Percentiles rank a stretch among this genome's conserved stretches.
These are phyloP conservation scores for Pneumocystis wakefieldiae DNA, from an alignment of 1,139 yeast species.

Conservation along the genomic window DNA sequence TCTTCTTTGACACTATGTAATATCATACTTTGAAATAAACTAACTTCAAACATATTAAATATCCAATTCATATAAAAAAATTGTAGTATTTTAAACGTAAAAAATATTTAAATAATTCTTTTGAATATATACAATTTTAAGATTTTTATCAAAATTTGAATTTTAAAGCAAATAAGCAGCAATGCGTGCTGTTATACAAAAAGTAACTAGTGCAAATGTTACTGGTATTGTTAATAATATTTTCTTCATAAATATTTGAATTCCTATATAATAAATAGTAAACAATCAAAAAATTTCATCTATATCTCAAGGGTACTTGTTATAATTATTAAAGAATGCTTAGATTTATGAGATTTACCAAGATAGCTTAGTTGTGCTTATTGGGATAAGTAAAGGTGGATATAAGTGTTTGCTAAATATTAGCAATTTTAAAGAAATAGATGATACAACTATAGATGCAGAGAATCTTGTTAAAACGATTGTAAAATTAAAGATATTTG, in stretches of 20 bases:
- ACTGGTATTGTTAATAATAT: constrained; percentile 36
- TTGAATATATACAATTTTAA: too few species aligned
- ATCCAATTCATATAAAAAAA: too few species aligned
- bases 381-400: constrained; percentile 69
- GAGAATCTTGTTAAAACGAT: constrained; percentile 51
- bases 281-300: constrained; percentile 30
- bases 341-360: not conserved
- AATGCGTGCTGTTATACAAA: constrained; percentile 81
- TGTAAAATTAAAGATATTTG: constrained; percentile 51
- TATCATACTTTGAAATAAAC: too few species aligned
- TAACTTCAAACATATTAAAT: too few species aligned
- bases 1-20: too few species aligned
- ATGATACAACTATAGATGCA: constrained; percentile 62
- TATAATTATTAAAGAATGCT: not conserved
- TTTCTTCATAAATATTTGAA: not conserved
- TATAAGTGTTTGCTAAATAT: not conserved
- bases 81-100: too few species aligned
- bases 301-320: constrained; percentile 2
- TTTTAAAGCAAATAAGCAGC: not conserved
- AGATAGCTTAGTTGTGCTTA: constrained; percentile 35
- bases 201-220: constrained; percentile 74
- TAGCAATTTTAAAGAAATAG: constrained; percentile 42
- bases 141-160: too few species aligned
- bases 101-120: too few species aligned
- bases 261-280: constrained; percentile 40